phyloP scores from a whole-genome alignment of 2,329 filamentous ascomycete genomes.

The Apiospora koreana region DNA sequence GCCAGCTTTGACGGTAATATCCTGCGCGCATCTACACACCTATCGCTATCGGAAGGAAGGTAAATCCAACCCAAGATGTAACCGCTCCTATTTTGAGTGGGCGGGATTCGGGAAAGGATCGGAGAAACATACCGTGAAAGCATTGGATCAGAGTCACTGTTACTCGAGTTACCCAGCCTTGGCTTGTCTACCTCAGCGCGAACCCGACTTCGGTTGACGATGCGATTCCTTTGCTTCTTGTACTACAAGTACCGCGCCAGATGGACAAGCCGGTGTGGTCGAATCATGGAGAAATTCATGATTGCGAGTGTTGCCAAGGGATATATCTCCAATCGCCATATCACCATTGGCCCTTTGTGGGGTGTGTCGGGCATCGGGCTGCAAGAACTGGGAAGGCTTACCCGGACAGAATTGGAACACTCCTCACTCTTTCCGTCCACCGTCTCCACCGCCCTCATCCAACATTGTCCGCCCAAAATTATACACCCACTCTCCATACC shows the following conservation, averaged over 20 bases:
- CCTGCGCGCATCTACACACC: too few relatives aligned
- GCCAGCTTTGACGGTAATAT: too few relatives aligned
- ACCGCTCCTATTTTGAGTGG: background rate
- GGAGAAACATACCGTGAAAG: background rate
- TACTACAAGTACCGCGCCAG: background rate
- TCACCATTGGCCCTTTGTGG: background rate
- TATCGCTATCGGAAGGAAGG: background rate
- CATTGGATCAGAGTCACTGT: background rate
- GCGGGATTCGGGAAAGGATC: background rate
- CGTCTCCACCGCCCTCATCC: too few relatives aligned
- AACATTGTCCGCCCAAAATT: background rate
- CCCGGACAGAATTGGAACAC: too few relatives aligned
- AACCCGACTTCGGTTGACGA: too few relatives aligned
- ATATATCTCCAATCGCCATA: background rate
- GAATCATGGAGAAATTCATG: background rate
- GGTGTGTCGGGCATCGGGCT: background rate
- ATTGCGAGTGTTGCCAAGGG: background rate
- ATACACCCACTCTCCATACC: background rate
- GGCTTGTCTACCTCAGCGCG: too few relatives aligned
- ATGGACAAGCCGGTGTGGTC: background rate
- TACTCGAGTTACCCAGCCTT: background rate
- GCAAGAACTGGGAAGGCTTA: slow-evolving; percentile 1
- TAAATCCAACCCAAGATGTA: background rate
- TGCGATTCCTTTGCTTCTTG: background rate
- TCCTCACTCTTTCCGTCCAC: too few relatives aligned